Base-by-base conservation (phyloP, 257 asterid genomes). In the Lycium barbarum region DNA sequence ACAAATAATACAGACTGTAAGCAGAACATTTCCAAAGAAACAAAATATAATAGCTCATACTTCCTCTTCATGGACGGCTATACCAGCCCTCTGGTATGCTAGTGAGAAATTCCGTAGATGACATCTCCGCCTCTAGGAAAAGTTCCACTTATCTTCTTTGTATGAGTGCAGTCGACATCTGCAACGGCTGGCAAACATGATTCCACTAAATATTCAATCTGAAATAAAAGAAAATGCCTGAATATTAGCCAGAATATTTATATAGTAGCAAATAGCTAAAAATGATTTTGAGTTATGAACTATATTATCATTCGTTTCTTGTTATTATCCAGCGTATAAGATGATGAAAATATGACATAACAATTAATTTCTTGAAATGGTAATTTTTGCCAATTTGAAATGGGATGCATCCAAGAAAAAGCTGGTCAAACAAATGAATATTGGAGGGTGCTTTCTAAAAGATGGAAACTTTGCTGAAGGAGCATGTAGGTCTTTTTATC, bases 71-170 rank as follows among this genome's bases (percentile, higher is more conserved):
- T 90, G 88, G 2, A 93, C 91, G 58, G 94, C 33, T 51, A 89
- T 85, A 43, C 92, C 97, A 43, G 54, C 45, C 93, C 97, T 40
- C 94, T 95, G 0, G 92, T 81, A 84, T 95, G 97, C 71, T 92
- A 95, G 89, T 95, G 98, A 53, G 93, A 95, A 59, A 89, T 95
- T 43, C 94, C 96, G 54, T 93, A 93, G 61, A 95, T 85, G 58
- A 95, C 84, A 84, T 95, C 88, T 54, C 98, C 98, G 4, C 95
- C 91, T 12, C 63, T 80, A 5, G 95, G 93, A 57, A 92, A 82
- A 84, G 85, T 70, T 66, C 91, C 15, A 11, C 87, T 84, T 22
- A 87, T 51, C 1, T 86, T 86, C 79, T 79, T 90, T 5, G 90
- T 86, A 61, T 91, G 87, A 81, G 47, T 62, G 88, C 97, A 92